Percentiles rank a stretch among this genome's conserved stretches.
Evolutionary conservation across 2,329 filamentous ascomycete species (phyloP).

Genomic region (Parascedosporium putredinis): DNA sequence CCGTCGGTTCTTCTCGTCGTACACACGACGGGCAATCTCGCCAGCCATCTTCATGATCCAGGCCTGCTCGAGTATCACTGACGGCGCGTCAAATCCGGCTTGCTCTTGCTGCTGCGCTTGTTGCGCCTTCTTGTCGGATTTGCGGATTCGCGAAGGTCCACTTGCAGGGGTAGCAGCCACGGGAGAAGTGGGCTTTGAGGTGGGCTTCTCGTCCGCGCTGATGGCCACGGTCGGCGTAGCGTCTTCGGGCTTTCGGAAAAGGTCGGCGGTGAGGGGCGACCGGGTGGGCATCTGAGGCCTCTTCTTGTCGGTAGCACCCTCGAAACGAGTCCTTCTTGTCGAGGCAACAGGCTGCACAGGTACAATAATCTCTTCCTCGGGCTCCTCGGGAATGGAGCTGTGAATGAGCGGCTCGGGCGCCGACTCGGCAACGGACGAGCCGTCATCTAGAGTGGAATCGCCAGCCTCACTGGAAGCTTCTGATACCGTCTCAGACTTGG

Average conservation of each 20-base stretch:
- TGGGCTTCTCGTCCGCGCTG: not conserved
- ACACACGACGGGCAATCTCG: conserved; percentile 79
- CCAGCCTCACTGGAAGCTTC: conserved; percentile 32
- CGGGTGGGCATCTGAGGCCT: not conserved
- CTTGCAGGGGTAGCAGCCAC: no score
- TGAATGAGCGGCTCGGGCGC: conserved; percentile 51
- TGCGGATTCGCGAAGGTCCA: not conserved
- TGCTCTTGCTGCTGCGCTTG: not conserved
- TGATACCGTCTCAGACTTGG: conserved; percentile 43
- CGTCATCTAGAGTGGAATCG: conserved; percentile 36
- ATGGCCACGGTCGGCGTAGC: not conserved
- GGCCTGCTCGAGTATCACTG: conserved; percentile 63
- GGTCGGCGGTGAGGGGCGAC: conserved; percentile 3
- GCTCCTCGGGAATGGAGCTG: conserved; percentile 48
- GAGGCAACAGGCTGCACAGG: conserved; percentile 9
- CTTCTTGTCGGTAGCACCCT: conserved; percentile 13
- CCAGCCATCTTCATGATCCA: conserved; percentile 91
- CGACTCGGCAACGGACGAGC: conserved; percentile 49
- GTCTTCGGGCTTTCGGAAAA: conserved; percentile 3
- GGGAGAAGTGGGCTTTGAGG: not conserved
- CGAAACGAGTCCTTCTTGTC: conserved; percentile 17
- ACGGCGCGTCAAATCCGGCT: conserved; percentile 18
- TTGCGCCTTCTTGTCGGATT: conserved; percentile 1
- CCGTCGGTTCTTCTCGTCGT: conserved; percentile 66
- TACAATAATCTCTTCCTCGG: conserved; percentile 33